phyloP scores from a whole-genome alignment of 108 stramenopile species.

The Stephanodiscus minutulus region DNA sequence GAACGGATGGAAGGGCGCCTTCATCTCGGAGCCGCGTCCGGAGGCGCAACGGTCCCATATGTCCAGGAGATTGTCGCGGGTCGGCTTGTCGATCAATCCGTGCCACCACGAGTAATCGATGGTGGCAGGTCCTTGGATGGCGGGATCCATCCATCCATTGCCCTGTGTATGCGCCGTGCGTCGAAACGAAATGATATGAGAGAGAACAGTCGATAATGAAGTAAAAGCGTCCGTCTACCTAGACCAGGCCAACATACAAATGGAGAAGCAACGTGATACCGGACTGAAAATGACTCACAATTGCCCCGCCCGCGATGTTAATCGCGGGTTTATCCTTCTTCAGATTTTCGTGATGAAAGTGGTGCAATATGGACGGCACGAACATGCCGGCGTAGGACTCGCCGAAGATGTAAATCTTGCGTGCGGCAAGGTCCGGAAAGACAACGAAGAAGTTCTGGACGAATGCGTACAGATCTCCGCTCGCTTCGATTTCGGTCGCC shows the following conservation, averaged over 20 bases:
- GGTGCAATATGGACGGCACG: conserved; percentile 40
- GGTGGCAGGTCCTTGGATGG: conserved; percentile 12
- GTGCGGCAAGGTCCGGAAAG: conserved; percentile 24
- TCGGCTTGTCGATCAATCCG: conserved; percentile 16
- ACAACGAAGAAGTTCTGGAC: conserved; percentile 48
- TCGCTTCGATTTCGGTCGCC: conserved; percentile 50
- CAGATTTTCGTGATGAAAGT: conserved; percentile 19
- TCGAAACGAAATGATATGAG: neutral
- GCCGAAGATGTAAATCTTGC: conserved; percentile 30
- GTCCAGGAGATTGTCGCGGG: conserved; percentile 27
- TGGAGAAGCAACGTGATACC: too few relatives aligned
- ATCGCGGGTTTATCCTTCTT: neutral
- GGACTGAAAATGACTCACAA: neutral
- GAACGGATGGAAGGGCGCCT: conserved; percentile 9
- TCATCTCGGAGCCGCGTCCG: neutral
- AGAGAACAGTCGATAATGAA: neutral
- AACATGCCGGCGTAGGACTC: conserved; percentile 54
- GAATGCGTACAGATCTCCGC: conserved; percentile 52
- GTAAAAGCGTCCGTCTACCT: too few relatives aligned
- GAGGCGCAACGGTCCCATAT: conserved; percentile 40
- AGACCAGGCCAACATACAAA: too few relatives aligned
- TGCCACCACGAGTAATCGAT: conserved; percentile 26
- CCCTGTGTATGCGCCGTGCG: conserved; percentile 1
- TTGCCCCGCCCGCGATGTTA: conserved; percentile 22
- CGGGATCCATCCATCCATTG: conserved; percentile 26